These are phyloP conservation scores for Penicillium digitatum DNA, from an alignment of 2,329 filamentous ascomycete genomes.

Conservation along the genomic window DNA sequence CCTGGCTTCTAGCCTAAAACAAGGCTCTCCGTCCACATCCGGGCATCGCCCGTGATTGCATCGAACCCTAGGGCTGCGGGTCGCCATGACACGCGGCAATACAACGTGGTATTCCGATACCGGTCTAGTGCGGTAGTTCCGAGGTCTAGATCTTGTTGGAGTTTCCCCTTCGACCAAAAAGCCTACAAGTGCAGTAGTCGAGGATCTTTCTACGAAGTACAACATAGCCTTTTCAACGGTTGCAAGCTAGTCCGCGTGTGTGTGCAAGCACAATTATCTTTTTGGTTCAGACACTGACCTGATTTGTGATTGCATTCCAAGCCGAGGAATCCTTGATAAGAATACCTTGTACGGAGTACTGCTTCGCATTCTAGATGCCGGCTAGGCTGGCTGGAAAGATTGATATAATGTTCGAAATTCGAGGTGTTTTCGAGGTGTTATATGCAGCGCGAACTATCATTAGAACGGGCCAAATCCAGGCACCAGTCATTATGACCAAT, in stretches of 20 bases:
- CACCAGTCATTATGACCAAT: neutral
- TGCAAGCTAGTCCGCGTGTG: neutral
- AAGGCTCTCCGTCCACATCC: neutral
- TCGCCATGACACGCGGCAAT: neutral
- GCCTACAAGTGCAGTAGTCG: too few species aligned
- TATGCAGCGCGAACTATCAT: neutral
- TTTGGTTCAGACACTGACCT: neutral
- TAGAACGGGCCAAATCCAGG: neutral
- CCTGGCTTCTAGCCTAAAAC: neutral
- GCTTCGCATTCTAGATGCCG: neutral
- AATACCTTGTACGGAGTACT: neutral
- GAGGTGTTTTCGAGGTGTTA: neutral
- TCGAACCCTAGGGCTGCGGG: neutral
- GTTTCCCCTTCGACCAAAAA: too few species aligned
- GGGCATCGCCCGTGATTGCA: neutral
- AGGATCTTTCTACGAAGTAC: too few species aligned
- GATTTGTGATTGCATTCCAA: neutral
- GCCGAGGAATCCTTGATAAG: constrained; percentile 1
- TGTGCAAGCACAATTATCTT: neutral
- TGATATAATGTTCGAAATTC: neutral
- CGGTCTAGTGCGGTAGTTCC: neutral
- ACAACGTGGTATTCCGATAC: neutral
- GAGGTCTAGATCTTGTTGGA: neutral
- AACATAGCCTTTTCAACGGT: too few species aligned
- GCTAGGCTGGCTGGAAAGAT: neutral